These are phyloP conservation scores for Rubus parviflorus DNA, from an alignment of 306 rosid genomes.

Conservation along the genomic window DNA sequence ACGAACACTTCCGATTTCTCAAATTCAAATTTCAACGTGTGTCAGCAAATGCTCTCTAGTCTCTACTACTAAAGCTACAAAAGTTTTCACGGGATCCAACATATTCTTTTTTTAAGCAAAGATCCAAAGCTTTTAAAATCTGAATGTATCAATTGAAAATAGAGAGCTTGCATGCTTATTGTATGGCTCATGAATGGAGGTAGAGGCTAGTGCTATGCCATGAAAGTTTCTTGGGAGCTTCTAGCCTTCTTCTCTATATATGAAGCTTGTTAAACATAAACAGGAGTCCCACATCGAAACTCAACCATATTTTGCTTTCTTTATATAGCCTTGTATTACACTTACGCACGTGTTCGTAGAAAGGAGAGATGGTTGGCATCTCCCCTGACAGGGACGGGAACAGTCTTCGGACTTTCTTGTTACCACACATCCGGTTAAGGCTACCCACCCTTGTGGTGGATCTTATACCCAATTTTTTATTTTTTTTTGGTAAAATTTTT, in stretches of 20 bases:
- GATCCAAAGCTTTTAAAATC: neutral
- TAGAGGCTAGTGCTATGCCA: neutral
- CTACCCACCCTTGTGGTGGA: slow-evolving; percentile 32
- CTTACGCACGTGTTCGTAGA: neutral
- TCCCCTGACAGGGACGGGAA: slow-evolving; percentile 47
- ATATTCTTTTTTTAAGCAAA: too few relatives aligned
- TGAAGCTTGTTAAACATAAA: neutral
- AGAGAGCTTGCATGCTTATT: neutral
- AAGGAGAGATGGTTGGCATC: slow-evolving; percentile 62
- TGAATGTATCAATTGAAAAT: neutral
- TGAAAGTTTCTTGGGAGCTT: neutral
- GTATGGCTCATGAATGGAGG: neutral
- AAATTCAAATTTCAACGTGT: neutral
- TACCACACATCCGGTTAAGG: slow-evolving; percentile 30
- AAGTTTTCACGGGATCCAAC: neutral
- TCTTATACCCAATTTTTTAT: slow-evolving; percentile 35
- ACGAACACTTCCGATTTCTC: too few relatives aligned
- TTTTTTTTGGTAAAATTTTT: neutral
- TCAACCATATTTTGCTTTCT: too few relatives aligned
- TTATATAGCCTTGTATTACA: neutral
- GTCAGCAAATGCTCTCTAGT: neutral
- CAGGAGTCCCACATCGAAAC: slow-evolving; percentile 18
- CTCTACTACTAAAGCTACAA: neutral
- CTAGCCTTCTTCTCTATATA: too few relatives aligned
- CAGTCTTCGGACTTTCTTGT: slow-evolving; percentile 24